These are phyloP conservation scores for Cetraspora pellucida DNA, from an alignment of 192 early-diverging fungal genomes.

Conservation along the genomic window DNA sequence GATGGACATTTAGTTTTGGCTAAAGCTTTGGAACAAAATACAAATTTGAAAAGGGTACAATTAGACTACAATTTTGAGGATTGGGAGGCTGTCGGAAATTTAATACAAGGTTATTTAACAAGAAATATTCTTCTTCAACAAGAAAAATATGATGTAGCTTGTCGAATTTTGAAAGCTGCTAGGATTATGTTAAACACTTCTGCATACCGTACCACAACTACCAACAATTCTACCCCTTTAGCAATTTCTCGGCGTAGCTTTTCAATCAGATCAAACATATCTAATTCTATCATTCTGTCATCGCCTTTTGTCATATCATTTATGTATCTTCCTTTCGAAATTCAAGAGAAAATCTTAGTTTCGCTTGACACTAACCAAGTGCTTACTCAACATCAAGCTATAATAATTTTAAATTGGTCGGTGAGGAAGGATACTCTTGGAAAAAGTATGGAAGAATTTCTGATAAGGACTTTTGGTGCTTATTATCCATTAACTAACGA, in stretches of 20 bases:
- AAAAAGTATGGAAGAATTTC: neutral
- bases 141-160: constrained; percentile 45
- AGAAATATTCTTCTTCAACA: constrained; percentile 50
- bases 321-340: constrained; percentile 16
- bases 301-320: neutral
- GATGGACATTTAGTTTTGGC: constrained; percentile 48
- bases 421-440: neutral
- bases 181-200: constrained; percentile 36
- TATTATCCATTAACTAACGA: constrained; percentile 13
- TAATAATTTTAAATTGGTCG: neutral
- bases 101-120: constrained; percentile 46
- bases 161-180: constrained; percentile 41
- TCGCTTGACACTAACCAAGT: constrained; percentile 4
- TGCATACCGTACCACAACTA: neutral
- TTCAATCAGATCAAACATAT: neutral
- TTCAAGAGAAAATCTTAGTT: constrained; percentile 11
- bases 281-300: neutral
- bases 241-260: neutral
- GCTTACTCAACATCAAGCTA: neutral
- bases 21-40: constrained; percentile 40
- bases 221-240: neutral
- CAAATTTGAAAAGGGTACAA: constrained; percentile 46
- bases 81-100: constrained; percentile 44
- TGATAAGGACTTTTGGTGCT: neutral
- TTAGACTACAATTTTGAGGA: constrained; percentile 54